Evolutionary conservation across 441 rosid species (phyloP), one percentile per base, ranked within the genome.

Genomic region (Iberis amara): DNA sequence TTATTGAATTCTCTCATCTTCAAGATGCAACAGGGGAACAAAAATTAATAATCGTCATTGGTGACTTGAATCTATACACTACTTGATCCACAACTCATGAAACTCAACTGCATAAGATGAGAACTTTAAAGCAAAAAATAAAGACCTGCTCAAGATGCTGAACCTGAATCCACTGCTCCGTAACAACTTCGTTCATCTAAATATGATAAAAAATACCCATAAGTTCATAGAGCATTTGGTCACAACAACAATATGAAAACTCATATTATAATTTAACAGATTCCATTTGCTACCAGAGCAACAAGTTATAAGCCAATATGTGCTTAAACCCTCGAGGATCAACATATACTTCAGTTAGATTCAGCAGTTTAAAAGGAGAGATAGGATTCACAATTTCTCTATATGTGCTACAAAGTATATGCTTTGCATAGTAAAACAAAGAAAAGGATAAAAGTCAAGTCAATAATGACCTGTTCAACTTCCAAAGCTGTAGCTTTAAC

Each of bases 111-210:
- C 6, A 49, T 4, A 54, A 33, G 12, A 0, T 7, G n/a, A 0
- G 43, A 12, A 33, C 46, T 67, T 74, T 76, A 53, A 77, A 30
- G 41, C 68, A 44, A 50, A 74, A 57, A 3, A 57, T 75, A 55
- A 76, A 75, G 48, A 92, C 96, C 79, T 83, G 96, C 79, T 83
- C 88, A 62, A 86, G 76, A 63, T 80, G 89, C 66, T 83, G 96
- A 65, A 90, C 68, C 63, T 81, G 96, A 72, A 85, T 81, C 96
- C 96, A 90, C 57, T 53, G 86, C 54, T 87, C 95, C 4, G 85
- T 69, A 52, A 90, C 80, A 57, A 77, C 53, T 60, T 74, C 90
- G 5, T 40, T 64, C 81, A 77, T 77, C 98, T 87, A 58, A 38
- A 70, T 28, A 62, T 49, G 27, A 40, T 60, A 49, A 32, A 32